Conservation (phyloP, 1,139 yeast genomes). For the Yamadazyma buinensis region DNA sequence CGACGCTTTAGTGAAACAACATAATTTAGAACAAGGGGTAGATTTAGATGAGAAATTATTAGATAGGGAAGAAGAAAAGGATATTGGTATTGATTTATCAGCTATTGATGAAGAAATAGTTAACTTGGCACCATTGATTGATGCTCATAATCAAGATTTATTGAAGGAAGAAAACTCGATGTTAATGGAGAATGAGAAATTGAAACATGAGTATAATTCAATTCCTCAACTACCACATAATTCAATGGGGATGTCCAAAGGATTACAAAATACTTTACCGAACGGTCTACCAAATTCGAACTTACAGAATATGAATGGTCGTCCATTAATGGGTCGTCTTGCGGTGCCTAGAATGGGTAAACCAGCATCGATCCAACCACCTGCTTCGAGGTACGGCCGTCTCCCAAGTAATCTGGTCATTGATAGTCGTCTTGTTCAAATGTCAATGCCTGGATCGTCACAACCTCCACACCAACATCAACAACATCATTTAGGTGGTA, state of each 20-base stretch:
- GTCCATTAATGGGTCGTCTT: constrained; percentile 41
- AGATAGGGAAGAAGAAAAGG: constrained; percentile 15
- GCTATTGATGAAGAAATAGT: constrained; percentile 41
- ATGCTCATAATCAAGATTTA: constrained; percentile 31
- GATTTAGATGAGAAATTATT: constrained; percentile 22
- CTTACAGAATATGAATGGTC: constrained; percentile 9
- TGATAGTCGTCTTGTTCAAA: constrained; percentile 18
- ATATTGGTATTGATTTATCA: constrained; percentile 25
- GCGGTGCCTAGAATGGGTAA: constrained; percentile 41
- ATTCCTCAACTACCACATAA: no score
- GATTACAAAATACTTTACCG: no score
- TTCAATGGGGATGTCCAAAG: background rate
- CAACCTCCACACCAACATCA: background rate
- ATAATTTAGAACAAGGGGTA: constrained; percentile 32
- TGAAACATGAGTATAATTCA: constrained; percentile 13
- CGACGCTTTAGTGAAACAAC: constrained; percentile 33
- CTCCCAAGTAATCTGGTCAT: constrained; percentile 13
- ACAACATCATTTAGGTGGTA: constrained; percentile 13
- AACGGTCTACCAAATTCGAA: no score
- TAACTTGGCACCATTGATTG: constrained; percentile 36
- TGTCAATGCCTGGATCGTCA: constrained; percentile 3
- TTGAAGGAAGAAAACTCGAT: constrained; percentile 20
- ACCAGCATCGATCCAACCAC: constrained; percentile 47
- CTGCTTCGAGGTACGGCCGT: constrained; percentile 35
- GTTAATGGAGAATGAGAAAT: constrained; percentile 21